Conservation (phyloP, 2,329 filamentous ascomycete species). For the Hypoxylon sp. region DNA sequence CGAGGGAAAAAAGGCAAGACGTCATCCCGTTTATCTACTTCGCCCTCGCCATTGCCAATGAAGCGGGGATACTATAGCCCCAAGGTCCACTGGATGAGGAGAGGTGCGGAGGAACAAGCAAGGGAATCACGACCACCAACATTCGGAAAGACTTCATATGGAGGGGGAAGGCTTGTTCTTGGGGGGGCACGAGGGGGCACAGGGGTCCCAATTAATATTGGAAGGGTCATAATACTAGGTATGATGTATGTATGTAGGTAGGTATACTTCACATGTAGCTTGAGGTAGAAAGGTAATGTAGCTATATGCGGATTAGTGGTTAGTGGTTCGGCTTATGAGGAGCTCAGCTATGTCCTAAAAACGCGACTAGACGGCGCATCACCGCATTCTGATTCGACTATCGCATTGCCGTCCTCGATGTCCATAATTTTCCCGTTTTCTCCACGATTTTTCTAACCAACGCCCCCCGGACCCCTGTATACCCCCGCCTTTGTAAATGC, state of each 20-base stretch:
- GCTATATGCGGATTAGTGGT: conserved; percentile 25
- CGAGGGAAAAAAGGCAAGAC: conserved; percentile 19
- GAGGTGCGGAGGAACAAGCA: conserved; percentile 18
- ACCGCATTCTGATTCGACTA: conserved; percentile 19
- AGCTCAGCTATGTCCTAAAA: conserved; percentile 16
- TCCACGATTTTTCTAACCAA: conserved; percentile 24
- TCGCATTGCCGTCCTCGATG: conserved; percentile 38
- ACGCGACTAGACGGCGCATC: conserved; percentile 7
- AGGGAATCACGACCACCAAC: conserved; percentile 24
- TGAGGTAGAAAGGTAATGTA: not conserved
- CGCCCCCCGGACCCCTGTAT: conserved; percentile 42
- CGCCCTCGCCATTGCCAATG: conserved; percentile 13
- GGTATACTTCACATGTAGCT: conserved; percentile 1
- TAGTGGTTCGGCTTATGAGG: conserved; percentile 29
- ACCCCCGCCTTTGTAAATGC: conserved; percentile 55
- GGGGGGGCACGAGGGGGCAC: conserved; percentile 14
- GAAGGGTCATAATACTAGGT: conserved; percentile 6
- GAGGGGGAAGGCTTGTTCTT: conserved; percentile 4
- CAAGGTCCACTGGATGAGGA: conserved; percentile 23
- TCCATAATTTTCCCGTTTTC: conserved; percentile 39
- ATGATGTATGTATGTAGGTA: too few species aligned
- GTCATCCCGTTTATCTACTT: conserved; percentile 41
- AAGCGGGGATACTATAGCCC: conserved; percentile 34
- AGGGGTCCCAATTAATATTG: conserved; percentile 13
- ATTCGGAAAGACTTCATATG: conserved; percentile 8